phyloP scores from a whole-genome alignment of 192 early-diverging fungal genomes.

The Coemansia sp. region DNA sequence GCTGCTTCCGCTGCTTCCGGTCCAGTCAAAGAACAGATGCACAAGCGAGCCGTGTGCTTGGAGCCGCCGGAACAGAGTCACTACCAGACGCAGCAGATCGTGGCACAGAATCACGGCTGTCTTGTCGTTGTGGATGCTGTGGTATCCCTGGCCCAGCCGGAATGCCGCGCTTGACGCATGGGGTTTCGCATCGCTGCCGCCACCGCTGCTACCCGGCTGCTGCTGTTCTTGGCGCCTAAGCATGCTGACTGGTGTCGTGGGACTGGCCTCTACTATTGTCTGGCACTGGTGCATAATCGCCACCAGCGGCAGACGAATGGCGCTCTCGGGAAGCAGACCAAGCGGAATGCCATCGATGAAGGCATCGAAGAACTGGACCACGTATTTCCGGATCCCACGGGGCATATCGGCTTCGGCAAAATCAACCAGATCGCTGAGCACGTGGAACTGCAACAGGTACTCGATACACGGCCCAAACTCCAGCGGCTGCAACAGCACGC shows the following conservation, averaged over 20 bases:
- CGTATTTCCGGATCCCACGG: conserved; percentile 41
- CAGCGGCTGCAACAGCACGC: conserved; percentile 25
- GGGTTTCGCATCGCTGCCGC: background rate
- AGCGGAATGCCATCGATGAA: conserved; percentile 38
- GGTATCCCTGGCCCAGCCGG: conserved; percentile 32
- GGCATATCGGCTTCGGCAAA: conserved; percentile 45
- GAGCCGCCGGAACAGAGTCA: conserved; percentile 39
- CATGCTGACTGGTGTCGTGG: conserved; percentile 20
- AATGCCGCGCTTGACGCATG: conserved; percentile 5
- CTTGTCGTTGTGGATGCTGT: conserved; percentile 29
- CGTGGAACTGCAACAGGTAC: conserved; percentile 49
- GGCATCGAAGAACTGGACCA: conserved; percentile 41
- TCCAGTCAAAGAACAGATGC: conserved; percentile 52
- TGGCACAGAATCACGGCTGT: conserved; percentile 29
- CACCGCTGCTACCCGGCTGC: too few species aligned
- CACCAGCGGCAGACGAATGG: conserved; percentile 48
- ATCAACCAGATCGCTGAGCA: conserved; percentile 45
- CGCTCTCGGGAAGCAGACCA: conserved; percentile 46
- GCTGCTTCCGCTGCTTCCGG: background rate
- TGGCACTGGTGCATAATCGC: conserved; percentile 45
- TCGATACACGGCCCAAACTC: conserved; percentile 51
- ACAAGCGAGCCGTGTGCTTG: conserved; percentile 40
- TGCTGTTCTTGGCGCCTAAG: conserved; percentile 26
- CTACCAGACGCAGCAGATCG: conserved; percentile 36
- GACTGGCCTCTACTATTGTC: conserved; percentile 30